phyloP scores from a whole-genome alignment of 352 stramenopile species.

The Pythium biforme region DNA sequence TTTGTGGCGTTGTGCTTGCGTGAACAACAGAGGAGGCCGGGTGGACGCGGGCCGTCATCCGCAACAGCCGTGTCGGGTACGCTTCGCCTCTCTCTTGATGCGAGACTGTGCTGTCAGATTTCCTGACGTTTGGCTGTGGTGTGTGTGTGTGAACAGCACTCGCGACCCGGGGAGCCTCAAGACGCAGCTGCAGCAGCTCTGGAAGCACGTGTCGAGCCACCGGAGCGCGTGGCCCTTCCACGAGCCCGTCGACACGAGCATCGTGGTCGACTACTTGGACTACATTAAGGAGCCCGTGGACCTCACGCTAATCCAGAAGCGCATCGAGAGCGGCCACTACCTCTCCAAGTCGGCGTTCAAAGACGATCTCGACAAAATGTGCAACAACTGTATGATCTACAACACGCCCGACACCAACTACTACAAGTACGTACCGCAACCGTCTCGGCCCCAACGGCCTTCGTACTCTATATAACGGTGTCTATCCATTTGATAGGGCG shows the following conservation, averaged over 20 bases:
- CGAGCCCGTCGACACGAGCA: conserved; percentile 93
- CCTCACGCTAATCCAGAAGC: conserved; percentile 78
- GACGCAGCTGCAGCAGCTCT: conserved; percentile 82
- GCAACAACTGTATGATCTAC: conserved; percentile 97
- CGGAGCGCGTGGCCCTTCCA: conserved; percentile 97
- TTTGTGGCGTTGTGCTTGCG: not conserved
- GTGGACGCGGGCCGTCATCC: conserved; percentile 81
- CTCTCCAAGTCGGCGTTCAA: conserved; percentile 90
- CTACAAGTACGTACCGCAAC: conserved; percentile 84
- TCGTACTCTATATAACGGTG: not conserved
- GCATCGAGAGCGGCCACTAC: conserved; percentile 87
- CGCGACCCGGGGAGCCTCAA: conserved; percentile 82
- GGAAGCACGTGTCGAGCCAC: conserved; percentile 92
- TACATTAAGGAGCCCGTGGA: conserved; percentile 96
- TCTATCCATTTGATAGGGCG: conserved; percentile 34
- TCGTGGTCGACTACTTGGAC: conserved; percentile 97
- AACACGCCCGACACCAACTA: conserved; percentile 96
- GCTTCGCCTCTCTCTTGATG: not conserved
- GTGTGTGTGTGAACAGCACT: conserved; percentile 32
- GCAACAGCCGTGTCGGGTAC: conserved; percentile 84
- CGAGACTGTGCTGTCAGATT: not conserved
- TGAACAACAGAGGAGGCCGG: conserved; percentile 69
- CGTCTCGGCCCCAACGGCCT: not conserved
- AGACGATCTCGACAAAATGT: conserved; percentile 95
- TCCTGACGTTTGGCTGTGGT: not conserved